Percentiles rank a stretch among this genome's conserved stretches.
phyloP scores from a whole-genome alignment of 139 green algal genomes.

The Limnomonas spitsbergensis region DNA sequence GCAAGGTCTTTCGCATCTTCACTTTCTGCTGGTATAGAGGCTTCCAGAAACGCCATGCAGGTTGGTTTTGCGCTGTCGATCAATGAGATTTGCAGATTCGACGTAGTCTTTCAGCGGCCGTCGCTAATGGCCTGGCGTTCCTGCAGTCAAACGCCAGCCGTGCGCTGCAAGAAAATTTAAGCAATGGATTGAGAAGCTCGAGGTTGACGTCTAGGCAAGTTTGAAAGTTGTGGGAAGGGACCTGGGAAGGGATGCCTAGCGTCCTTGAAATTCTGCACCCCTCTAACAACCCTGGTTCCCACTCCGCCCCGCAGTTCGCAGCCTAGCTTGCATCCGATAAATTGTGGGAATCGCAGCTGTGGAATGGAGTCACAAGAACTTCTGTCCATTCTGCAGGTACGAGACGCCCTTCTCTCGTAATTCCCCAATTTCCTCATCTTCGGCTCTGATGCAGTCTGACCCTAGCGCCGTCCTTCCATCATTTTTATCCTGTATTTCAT shows the following conservation, averaged over 20 bases:
- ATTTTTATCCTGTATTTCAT: neutral
- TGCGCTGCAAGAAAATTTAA: neutral
- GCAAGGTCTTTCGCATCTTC: neutral
- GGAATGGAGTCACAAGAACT: conserved; percentile 6
- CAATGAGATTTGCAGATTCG: too few species aligned
- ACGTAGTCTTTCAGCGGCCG: neutral
- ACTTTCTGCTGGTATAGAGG: conserved; percentile 3
- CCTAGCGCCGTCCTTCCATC: neutral
- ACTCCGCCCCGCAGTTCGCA: neutral
- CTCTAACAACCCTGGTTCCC: neutral
- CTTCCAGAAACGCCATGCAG: neutral
- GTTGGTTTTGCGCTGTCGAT: too few species aligned
- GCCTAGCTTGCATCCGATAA: neutral
- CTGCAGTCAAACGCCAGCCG: neutral
- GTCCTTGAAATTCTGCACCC: neutral
- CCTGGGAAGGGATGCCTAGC: neutral
- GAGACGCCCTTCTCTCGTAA: neutral
- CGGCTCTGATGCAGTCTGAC: neutral
- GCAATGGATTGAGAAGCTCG: neutral
- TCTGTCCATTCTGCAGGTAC: conserved; percentile 1
- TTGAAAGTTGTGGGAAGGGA: neutral
- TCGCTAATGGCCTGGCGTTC: neutral
- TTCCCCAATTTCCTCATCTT: neutral
- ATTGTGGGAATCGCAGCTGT: neutral
- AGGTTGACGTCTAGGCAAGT: neutral